Conservation (phyloP, 108 stramenopile genomes). For the Skeletonema grethae region DNA sequence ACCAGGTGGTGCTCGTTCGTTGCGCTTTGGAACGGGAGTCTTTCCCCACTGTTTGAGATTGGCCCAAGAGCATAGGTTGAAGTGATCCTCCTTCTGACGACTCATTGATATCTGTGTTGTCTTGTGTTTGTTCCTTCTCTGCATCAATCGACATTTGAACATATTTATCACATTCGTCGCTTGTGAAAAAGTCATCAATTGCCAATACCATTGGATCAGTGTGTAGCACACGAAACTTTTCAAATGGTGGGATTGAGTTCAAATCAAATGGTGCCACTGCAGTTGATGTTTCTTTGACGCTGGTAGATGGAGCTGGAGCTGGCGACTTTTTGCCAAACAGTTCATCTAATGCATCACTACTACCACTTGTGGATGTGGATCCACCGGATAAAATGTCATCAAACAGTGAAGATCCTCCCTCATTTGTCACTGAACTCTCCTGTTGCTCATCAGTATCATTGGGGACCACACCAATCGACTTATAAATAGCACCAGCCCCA, state of each 20-base stretch:
- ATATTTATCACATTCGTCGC: constrained; percentile 77
- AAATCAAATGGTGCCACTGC: constrained; percentile 23
- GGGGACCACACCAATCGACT: constrained; percentile 18
- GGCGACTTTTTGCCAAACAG: not conserved
- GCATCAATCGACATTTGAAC: constrained; percentile 54
- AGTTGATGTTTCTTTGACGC: not conserved
- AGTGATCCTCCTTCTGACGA: not conserved
- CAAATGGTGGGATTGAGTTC: constrained; percentile 60
- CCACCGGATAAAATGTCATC: constrained; percentile 52
- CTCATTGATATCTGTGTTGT: too few species aligned
- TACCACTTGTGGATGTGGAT: constrained; percentile 1
- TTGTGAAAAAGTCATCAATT: constrained; percentile 79
- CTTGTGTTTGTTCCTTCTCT: constrained; percentile 4
- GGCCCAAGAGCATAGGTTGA: constrained; percentile 54
- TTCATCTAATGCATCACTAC: constrained; percentile 20
- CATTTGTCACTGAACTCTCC: not conserved
- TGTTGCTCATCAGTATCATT: not conserved
- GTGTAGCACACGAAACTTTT: constrained; percentile 69
- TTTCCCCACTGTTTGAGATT: constrained; percentile 83
- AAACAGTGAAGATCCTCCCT: constrained; percentile 45
- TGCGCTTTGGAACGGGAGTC: constrained; percentile 66
- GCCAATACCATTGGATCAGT: constrained; percentile 78
- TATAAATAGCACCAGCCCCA: constrained; percentile 32
- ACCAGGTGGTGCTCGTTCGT: constrained; percentile 83
- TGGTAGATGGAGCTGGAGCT: not conserved